These are phyloP conservation scores for Melampsora americana DNA, from an alignment of 1,284 basidiomycete genomes.

Conservation along the genomic window DNA sequence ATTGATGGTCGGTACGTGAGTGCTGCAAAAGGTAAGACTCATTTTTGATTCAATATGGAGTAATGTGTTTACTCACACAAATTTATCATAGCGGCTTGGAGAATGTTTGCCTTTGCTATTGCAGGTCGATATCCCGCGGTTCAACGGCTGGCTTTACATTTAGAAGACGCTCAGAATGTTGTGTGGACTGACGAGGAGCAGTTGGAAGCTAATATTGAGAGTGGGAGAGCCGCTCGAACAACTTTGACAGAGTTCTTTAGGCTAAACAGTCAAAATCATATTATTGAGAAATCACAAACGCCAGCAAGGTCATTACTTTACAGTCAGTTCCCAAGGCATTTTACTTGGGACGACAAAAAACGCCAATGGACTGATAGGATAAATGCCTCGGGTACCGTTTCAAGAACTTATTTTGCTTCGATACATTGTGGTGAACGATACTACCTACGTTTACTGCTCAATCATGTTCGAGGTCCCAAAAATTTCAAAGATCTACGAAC, in stretches of 20 bases:
- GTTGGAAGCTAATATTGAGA: slow-evolving; percentile 49
- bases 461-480: slow-evolving; percentile 54
- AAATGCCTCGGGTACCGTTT: background rate
- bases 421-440: slow-evolving; percentile 55
- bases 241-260: slow-evolving; percentile 5
- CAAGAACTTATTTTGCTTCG: slow-evolving; percentile 55
- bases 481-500: slow-evolving; percentile 55
- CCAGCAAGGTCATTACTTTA: background rate
- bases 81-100: background rate
- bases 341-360: background rate
- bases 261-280: background rate
- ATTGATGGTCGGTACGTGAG: slow-evolving; percentile 4
- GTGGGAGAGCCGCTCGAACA: slow-evolving; percentile 54
- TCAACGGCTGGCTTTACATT: slow-evolving; percentile 49
- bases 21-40: background rate
- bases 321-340: background rate
- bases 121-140: slow-evolving; percentile 12
- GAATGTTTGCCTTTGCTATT: slow-evolving; percentile 1
- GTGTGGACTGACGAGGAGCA: slow-evolving; percentile 47
- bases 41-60: no score
- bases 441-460: slow-evolving; percentile 56
- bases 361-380: background rate
- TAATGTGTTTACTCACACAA: slow-evolving; percentile 49
- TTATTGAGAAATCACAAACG: no score
- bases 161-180: slow-evolving; percentile 55